Conservation (phyloP, 31 red algal genomes). For the Bonnemaisonia californica region DNA sequence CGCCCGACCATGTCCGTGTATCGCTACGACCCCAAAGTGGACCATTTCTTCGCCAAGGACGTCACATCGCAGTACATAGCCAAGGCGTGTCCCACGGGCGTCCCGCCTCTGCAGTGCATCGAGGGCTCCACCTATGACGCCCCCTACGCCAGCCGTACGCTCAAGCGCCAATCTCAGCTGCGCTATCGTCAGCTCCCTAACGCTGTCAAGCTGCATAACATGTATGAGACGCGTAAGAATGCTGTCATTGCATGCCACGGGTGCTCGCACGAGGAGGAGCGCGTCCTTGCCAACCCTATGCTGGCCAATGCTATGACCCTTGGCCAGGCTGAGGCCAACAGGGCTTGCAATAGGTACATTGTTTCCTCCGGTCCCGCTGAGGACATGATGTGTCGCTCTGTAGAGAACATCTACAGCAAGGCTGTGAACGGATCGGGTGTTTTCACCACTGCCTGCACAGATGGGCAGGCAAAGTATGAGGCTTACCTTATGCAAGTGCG, state of each 20-base stretch:
- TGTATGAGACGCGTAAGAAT: constrained; percentile 29
- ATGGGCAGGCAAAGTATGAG: constrained; percentile 52
- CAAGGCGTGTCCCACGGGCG: too few species aligned
- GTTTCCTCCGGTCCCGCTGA: not conserved
- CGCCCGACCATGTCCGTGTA: too few species aligned
- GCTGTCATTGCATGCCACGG: constrained; percentile 38
- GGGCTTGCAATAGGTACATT: constrained; percentile 34
- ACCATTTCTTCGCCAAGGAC: too few species aligned
- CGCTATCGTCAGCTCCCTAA: too few species aligned
- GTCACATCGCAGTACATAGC: too few species aligned
- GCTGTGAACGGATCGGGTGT: constrained; percentile 18
- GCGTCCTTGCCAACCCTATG: constrained; percentile 5
- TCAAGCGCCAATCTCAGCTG: too few species aligned
- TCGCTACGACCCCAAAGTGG: too few species aligned
- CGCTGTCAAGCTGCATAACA: constrained; percentile 6
- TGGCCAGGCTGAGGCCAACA: constrained; percentile 30
- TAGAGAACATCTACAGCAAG: constrained; percentile 34
- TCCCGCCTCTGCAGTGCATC: too few species aligned
- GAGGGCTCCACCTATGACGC: too few species aligned
- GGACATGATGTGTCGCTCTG: constrained; percentile 19
- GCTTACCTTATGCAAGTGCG: constrained; percentile 24
- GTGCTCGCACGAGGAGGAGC: constrained; percentile 41
- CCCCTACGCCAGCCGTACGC: too few species aligned
- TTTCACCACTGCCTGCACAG: constrained; percentile 35
- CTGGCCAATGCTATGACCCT: constrained; percentile 21